Evolutionary conservation across 352 stramenopile species (phyloP).

Genomic region (Phytophthora cajani): DNA sequence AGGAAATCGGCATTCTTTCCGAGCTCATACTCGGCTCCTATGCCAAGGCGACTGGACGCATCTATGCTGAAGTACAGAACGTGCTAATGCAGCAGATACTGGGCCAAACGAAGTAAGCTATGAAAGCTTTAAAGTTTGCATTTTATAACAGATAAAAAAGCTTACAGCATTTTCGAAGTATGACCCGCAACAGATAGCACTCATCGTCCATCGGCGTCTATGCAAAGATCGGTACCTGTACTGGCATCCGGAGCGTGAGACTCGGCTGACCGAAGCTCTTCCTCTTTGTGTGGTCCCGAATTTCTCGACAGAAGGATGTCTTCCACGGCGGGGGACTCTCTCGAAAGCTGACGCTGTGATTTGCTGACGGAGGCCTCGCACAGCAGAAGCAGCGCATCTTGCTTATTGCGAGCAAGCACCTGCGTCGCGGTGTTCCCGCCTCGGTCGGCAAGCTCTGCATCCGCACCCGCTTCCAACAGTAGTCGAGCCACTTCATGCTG

Average conservation of each 20-base stretch:
- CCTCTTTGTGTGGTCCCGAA: constrained; percentile 22
- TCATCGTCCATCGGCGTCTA: constrained; percentile 5
- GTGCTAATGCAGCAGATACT: constrained; percentile 37
- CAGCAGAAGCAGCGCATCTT: constrained; percentile 54
- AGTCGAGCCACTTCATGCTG: constrained; percentile 50
- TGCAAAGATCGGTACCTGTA: constrained; percentile 1
- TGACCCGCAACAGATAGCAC: neutral
- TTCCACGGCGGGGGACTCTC: constrained; percentile 16
- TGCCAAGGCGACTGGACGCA: constrained; percentile 2
- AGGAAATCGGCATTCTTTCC: constrained; percentile 35
- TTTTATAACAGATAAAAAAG: neutral
- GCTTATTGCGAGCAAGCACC: constrained; percentile 57
- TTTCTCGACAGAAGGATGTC: constrained; percentile 9
- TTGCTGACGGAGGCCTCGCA: constrained; percentile 38
- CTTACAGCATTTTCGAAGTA: neutral
- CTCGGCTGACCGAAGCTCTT: constrained; percentile 31
- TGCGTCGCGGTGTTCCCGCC: constrained; percentile 57
- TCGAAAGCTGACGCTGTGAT: constrained; percentile 19
- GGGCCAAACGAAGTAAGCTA: neutral
- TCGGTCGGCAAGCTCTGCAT: constrained; percentile 54
- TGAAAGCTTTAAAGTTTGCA: neutral
- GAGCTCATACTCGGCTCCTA: neutral
- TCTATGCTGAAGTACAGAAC: constrained; percentile 47
- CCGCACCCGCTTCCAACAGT: constrained; percentile 49
- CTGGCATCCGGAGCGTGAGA: constrained; percentile 8